A percentile compares a stretch with the other conserved stretches of the same genome.
Conservation (phyloP, 805 yeast genomes). For the Wickerhamiella dianesei region DNA sequence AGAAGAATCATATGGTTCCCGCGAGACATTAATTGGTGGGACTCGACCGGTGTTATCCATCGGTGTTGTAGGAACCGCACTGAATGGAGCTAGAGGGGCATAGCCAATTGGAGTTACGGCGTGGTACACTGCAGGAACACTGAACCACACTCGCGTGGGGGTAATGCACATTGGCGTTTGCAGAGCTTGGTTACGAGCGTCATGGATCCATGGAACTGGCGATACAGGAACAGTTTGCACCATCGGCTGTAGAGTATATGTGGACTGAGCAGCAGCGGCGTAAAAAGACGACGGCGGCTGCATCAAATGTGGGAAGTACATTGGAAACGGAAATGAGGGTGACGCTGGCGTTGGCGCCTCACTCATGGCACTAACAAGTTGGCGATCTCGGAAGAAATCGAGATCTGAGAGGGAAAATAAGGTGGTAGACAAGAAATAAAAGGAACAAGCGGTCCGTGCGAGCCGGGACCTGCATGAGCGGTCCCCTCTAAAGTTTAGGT, state of each 20-base stretch:
- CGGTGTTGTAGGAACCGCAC: no score
- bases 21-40: no score
- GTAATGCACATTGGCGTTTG: neutral
- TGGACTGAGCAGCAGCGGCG: neutral
- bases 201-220: neutral
- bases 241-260: neutral
- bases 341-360: neutral
- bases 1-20: no score
- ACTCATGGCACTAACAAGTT: no score
- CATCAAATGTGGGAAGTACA: neutral
- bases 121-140: neutral
- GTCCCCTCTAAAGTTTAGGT: neutral
- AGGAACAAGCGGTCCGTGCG: no score
- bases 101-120: no score
- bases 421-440: no score
- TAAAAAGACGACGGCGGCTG: neutral
- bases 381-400: no score
- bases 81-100: no score
- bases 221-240: neutral
- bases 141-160: neutral
- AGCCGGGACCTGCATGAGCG: neutral
- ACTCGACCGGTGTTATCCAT: no score
- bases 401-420: no score
- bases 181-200: no score
- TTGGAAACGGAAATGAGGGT: neutral